Conservation (phyloP, 2,329 filamentous ascomycete genomes). For the Xylariaceae sp. region DNA sequence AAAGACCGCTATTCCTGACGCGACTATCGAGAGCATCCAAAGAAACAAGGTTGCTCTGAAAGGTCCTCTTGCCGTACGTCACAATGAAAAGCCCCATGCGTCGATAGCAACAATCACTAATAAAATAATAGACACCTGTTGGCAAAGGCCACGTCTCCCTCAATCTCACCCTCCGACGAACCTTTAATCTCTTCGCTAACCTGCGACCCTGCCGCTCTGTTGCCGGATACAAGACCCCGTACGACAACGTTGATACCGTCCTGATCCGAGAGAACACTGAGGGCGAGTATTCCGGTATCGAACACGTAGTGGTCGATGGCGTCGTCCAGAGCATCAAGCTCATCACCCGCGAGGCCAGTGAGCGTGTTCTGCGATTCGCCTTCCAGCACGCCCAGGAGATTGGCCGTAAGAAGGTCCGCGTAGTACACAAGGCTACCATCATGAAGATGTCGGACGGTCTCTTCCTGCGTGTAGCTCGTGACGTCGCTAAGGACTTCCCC, state of each 20-base stretch:
- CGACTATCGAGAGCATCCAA: constrained; percentile 89
- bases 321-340: constrained; percentile 99
- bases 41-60: constrained; percentile 98
- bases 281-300: constrained; percentile 99
- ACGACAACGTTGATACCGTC: constrained; percentile 95
- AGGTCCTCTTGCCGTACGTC: constrained; percentile 88
- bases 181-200: constrained; percentile 99
- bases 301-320: constrained; percentile 96
- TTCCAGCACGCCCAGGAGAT: constrained; percentile 97
- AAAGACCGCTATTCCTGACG: constrained; percentile 92
- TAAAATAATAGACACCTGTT: constrained; percentile 73
- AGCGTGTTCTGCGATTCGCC: constrained; percentile 94
- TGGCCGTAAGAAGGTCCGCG: constrained; percentile 94
- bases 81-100: constrained; percentile 3
- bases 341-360: constrained; percentile 91
- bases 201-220: constrained; percentile 97
- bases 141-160: constrained; percentile 99
- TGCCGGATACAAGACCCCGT: constrained; percentile 96
- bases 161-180: constrained; percentile 96
- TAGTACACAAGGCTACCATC: constrained; percentile 99
- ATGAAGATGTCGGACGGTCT: constrained; percentile 99
- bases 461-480: constrained; percentile 85
- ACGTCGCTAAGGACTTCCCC: constrained; percentile 94
- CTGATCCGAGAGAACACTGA: constrained; percentile 99
- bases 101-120: constrained; percentile 12